Conservation (phyloP, 2,329 filamentous ascomycete genomes). For the Lasiodiplodia sp. region DNA sequence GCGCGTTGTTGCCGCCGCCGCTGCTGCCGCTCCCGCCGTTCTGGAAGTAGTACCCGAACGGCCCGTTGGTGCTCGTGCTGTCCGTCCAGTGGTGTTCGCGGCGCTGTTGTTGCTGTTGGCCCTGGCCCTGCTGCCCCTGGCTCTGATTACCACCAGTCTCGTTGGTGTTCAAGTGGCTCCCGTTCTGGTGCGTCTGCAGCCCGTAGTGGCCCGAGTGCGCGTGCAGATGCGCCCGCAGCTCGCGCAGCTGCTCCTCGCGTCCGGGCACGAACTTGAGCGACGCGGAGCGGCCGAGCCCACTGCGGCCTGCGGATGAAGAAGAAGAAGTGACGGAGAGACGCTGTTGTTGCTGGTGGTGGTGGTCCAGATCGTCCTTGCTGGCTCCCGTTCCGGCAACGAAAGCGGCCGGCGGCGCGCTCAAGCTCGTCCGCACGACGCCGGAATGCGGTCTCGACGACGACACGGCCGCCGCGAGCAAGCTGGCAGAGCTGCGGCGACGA, state of each 20-base stretch:
- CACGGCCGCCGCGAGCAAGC: background rate
- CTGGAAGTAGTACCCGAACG: background rate
- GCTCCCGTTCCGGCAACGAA: background rate
- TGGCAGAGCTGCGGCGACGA: background rate
- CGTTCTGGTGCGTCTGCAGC: constrained; percentile 9
- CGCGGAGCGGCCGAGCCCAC: background rate
- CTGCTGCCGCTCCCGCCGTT: too few relatives aligned
- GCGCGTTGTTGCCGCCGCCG: background rate
- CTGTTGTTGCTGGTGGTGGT: background rate
- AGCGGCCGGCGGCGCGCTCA: background rate
- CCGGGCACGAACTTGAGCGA: constrained; percentile 19
- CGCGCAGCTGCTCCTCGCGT: constrained; percentile 14
- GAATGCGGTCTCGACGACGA: background rate
- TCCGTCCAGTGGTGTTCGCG: background rate
- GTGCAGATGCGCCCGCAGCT: constrained; percentile 17
- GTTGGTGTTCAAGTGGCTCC: background rate
- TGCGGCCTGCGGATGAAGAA: background rate
- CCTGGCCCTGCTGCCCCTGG: background rate
- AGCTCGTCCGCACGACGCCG: constrained; percentile 22
- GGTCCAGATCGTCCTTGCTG: background rate
- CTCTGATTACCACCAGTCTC: too few relatives aligned
- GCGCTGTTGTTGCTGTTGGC: background rate
- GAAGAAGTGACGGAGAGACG: background rate
- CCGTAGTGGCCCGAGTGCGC: background rate
- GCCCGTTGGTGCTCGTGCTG: background rate